Base-by-base conservation (phyloP, 345 rosid genomes). In the Dimocarpus longan region DNA sequence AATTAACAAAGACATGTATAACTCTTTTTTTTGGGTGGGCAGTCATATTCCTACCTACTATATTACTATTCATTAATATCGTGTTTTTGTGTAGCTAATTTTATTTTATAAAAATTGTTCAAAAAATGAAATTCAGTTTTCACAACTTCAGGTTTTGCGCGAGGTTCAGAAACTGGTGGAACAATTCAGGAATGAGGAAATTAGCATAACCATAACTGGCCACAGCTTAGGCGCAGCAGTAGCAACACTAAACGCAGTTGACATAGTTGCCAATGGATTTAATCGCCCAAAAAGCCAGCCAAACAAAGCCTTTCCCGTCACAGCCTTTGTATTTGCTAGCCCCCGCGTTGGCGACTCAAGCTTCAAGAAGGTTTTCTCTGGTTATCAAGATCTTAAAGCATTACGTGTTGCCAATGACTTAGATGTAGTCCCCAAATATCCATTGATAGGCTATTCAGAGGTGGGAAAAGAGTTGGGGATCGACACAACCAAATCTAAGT, bases 151-250 rank as follows among this genome's bases (percentile, higher is more conserved):
- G 88, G 89, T 78, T 18, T 82, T 86, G 42, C 28, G 21, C 42
- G 95, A 89, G 81, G 76, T 91, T 19, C 86, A 70, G 76, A 88
- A 90, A 81, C 79, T 90, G 32, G 84, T 91, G 70, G 91, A 89
- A 26, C 68, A 75, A 74, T 91, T 78, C 82, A 86, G 86, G 69
- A 85, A 85, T 3, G 95, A 93, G 80, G 95, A 91, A 43, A 84
- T 89, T n/a, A 91, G 98, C 75, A 88, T 91, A 77, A 90, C 88
- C 0, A 37, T 89, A 28, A 84, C 90, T 0, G 94, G 96, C 5
- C 94, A 93, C 86, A 88, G 94, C 79, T 78, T 89, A 76, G 94
- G 95, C 1, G 92, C 93, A 2, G 93, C 91, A 0, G 68, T 89
- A 0, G 93, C 92, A 8, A 90, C 96, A 0, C 79, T 91, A 15